Evolutionary conservation across 2,329 filamentous ascomycete species (phyloP), one percentile per base, ranked within the genome.

Genomic region (Epichloe scottii): DNA sequence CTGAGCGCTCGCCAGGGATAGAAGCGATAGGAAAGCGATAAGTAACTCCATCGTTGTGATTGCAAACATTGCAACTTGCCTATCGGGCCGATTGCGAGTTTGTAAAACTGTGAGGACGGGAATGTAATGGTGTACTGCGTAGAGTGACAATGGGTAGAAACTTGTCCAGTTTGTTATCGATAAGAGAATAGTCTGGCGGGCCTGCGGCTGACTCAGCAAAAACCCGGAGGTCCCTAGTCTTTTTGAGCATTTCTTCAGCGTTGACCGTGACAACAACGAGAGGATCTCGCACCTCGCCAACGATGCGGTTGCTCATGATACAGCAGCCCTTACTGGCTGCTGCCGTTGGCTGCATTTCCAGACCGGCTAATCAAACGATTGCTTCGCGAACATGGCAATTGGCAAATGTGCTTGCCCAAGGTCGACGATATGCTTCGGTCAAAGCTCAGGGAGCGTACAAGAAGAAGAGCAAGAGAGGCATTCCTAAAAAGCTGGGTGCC

Each of bases 401-500:
- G 59, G 64, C 64, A 54, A 71, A 71, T 63, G 63, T 65, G 48
- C 63, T 67, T 49, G 71, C 74, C 10, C 67, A 73, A 56, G 76
- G 77, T 57, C 69, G 72, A 56, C 71, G 78, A 63, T 70, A 76
- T 59, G 78, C 78, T 56, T 71, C 76, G 23, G 77, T 81, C 64
- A 83, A 83, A 64, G 73, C 79, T 43, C 81, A 84, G 69, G 81
- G 81, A 66, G 77, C 78, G 48, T 83, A 84, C 68, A 94, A 86
- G 62, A 64, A 80, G 59, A 73, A 72, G 59, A 72, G 73, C 61
- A 77, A 79, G 67, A 76, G 74, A 64, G 79, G 77, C 23, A 74
- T 80, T 54, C 73, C 77, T 33, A 95, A 95, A 73, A 89, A 95
- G 66, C 73, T 98, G 58, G 93, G 93, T 59, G 90, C 91, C 5